Evolutionary conservation across 352 stramenopile species (phyloP), one percentile per base, ranked within the genome.

Genomic region (Globisporangium alternatum): DNA sequence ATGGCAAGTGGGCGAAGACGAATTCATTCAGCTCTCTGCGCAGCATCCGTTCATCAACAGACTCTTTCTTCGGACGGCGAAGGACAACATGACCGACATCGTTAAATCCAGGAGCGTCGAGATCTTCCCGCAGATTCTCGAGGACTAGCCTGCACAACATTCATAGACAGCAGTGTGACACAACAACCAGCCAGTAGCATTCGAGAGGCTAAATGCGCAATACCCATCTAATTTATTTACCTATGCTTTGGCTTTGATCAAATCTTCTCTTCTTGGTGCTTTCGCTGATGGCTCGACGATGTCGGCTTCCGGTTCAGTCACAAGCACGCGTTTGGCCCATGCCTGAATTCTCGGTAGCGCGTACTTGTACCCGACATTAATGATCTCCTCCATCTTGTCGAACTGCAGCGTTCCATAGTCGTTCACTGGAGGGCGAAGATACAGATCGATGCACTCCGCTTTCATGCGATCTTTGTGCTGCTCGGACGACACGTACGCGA

Each of bases 361-460:
- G 56, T 92, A 95, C 5, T 88, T 76, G 65, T 96, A 96, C 2
- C 88, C 88, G 37, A 93, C 81, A 49, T 91, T 68, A 45, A 96
- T 92, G 58, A 97, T 96, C 65, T 97, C 88, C 31, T 96, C 84
- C 68, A 94, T 93, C 75, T 96, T 97, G 68, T 96, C 91, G 62
- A 95, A 98, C 68, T 98, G 86, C 19, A 98, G 75, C n/a, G 85
- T 96, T 21, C 81, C 90, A 66, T 95, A 95, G 56, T 96, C 79
- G 21, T 93, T 80, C 28, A 98, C 87, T 1, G 92, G 92, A 35
- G 92, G 92, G 7, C 81, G 88, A 21, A 98, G 66, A 68, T 96
- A 96, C 43, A 98, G 58, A 60, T 98, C 89, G 51, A 93, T 88
- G 53, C 80, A 89, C 53, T 95, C 80, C 49, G 90, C 86, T 45